phyloP scores from a whole-genome alignment of 75 land plant species.

The Adiantum capillusveneris region DNA sequence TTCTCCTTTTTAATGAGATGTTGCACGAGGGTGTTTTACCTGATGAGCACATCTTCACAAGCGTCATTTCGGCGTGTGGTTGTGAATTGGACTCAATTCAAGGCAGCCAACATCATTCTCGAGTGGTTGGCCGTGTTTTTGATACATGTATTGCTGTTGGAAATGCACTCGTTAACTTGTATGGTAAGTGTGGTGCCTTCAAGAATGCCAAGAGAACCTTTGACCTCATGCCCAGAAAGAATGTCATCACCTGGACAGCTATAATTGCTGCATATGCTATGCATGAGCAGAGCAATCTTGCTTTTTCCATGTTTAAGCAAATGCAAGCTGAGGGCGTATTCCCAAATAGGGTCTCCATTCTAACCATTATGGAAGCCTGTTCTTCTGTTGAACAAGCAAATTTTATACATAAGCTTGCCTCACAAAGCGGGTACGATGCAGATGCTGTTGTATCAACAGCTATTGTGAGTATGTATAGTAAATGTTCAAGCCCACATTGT shows the following conservation, averaged over 20 bases:
- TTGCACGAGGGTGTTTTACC: slow-evolving; percentile 29
- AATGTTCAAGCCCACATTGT: slow-evolving; percentile 14
- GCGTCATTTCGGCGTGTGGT: slow-evolving; percentile 46
- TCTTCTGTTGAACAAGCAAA: slow-evolving; percentile 5
- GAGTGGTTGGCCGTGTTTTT: slow-evolving; percentile 28
- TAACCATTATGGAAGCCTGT: slow-evolving; percentile 21
- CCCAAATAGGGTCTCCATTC: slow-evolving; percentile 7
- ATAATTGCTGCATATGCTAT: slow-evolving; percentile 9
- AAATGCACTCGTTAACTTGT: slow-evolving; percentile 42
- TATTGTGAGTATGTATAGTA: slow-evolving; percentile 22
- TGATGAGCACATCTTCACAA: slow-evolving; percentile 43
- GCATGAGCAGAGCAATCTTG: slow-evolving; percentile 2
- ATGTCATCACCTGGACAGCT: slow-evolving; percentile 9
- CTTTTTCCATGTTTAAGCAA: slow-evolving; percentile 1
- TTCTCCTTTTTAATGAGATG: slow-evolving; percentile 41
- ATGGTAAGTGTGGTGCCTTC: slow-evolving; percentile 12
- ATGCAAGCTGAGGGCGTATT: background rate
- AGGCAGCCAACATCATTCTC: slow-evolving; percentile 45
- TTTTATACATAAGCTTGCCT: slow-evolving; percentile 12
- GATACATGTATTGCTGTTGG: slow-evolving; percentile 34
- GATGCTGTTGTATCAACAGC: slow-evolving; percentile 15
- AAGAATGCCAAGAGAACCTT: slow-evolving; percentile 6
- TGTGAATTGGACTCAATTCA: slow-evolving; percentile 18
- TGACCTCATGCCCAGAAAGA: background rate
- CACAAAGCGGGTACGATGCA: slow-evolving; percentile 20